A percentile compares a stretch with the other conserved stretches of the same genome.
phyloP scores from a whole-genome alignment of 345 rosid species.

The Eucalyptus pauciflora region DNA sequence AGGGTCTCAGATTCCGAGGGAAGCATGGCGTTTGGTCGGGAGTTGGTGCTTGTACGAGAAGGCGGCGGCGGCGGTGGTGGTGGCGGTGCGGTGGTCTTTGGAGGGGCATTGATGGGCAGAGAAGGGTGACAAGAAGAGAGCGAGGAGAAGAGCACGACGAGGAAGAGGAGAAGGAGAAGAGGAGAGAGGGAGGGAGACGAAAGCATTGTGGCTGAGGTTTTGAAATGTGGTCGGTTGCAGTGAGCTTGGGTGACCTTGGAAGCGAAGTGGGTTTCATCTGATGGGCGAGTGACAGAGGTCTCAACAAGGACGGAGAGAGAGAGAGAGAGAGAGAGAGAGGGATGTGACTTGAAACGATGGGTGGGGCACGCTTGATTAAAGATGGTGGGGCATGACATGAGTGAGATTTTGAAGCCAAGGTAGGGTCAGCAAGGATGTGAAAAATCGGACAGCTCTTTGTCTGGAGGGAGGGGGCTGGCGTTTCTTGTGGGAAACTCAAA shows the following conservation, averaged over 20 bases:
- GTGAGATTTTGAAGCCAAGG: conserved; percentile 24
- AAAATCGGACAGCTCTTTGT: neutral
- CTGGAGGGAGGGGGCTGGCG: neutral
- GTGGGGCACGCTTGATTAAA: conserved; percentile 5
- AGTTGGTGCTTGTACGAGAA: neutral
- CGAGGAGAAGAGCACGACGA: neutral
- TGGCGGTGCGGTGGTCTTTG: neutral
- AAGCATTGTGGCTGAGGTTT: neutral
- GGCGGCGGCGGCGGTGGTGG: neutral
- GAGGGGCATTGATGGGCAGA: neutral
- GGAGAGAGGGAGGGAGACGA: neutral
- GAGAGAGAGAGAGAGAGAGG: neutral
- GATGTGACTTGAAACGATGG: conserved; percentile 55
- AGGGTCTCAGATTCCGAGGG: conserved; percentile 54
- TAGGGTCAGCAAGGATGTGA: neutral
- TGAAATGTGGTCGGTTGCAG: conserved; percentile 1
- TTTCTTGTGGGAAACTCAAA: neutral
- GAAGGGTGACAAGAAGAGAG: neutral
- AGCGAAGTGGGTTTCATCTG: conserved; percentile 3
- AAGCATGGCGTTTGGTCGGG: conserved; percentile 12
- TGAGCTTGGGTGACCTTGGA: neutral
- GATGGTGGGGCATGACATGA: conserved; percentile 6
- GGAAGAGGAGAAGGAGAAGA: neutral
- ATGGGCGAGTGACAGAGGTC: neutral
- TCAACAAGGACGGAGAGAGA: neutral